Evolutionary conservation across 2,329 filamentous ascomycete species (phyloP), one percentile per base, ranked within the genome.

Genomic region (Pyrenochaeta sp.): DNA sequence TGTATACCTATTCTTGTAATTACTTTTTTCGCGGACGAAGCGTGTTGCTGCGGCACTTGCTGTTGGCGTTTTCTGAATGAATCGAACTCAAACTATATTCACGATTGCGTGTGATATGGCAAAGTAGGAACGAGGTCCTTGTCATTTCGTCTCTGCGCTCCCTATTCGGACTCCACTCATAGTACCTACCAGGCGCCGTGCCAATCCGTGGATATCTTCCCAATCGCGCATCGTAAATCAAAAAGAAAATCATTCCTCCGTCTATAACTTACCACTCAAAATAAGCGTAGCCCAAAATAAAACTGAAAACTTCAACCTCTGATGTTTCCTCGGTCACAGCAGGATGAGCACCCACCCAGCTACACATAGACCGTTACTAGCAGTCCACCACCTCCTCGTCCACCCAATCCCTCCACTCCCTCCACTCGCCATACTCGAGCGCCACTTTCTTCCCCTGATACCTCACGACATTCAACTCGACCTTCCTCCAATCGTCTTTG

Each of bases 391-490:
- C 61, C 64, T 71, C 66, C 64, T 73, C 72, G 56, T 83, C 81
- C 22, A 88, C 85, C 90, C 92, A 95, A 15, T 89, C 85, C 74
- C 87, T 87, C 91, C 93, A 97, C 65, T 85, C 85, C 82, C 86
- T 89, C 84, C 89, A 98, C 69, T 94, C 91, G 1, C 76, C 78
- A 75, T 91, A 97, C 48, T 79, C 82, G 58, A 95, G 76, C 54
- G 82, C 88, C 53, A 89, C 86, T 81, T 92, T 93, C 79, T 88
- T 88, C 22, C 95, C 95, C 78, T 95, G 91, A 76, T 98, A 99
- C 67, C 91, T 85, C 54, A 93, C 88, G 2, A 95, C 88, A 67
- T 88, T 88, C 75, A 96, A 82, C 50, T 91, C 88, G 2, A 97
- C 88, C 58, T 92, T 89, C 65, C 85, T 85, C 94, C 93, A 98